Conservation (phyloP, 176 grass and related monocot genomes). For the Puya raimondii region DNA sequence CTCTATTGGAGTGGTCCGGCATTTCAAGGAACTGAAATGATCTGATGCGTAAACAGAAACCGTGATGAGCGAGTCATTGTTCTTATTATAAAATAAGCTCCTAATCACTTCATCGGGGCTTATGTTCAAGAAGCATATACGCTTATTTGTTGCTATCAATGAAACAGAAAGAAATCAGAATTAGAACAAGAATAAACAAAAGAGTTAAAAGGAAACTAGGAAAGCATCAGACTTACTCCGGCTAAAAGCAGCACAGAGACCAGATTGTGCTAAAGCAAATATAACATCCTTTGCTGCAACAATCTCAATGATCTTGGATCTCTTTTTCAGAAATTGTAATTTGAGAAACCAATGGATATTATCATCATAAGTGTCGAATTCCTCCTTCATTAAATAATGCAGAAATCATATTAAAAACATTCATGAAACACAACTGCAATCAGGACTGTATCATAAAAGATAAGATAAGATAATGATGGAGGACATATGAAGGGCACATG, state of each 20-base stretch:
- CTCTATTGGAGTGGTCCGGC: constrained; percentile 77
- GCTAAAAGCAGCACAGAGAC: constrained; percentile 66
- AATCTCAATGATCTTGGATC: constrained; percentile 77
- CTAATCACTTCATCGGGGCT: constrained; percentile 67
- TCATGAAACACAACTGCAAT: not conserved
- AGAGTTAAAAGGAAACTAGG: not conserved
- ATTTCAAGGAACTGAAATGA: constrained; percentile 64
- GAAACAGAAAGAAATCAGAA: constrained; percentile 26
- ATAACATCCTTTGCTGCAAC: constrained; percentile 77
- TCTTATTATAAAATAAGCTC: constrained; percentile 74
- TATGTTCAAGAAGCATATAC: constrained; percentile 84
- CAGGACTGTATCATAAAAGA: not conserved
- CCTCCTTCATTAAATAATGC: constrained; percentile 42
- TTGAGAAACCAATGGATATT: constrained; percentile 37
- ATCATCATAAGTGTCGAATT: constrained; percentile 53
- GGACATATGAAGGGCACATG: too few species aligned
- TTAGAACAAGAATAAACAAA: constrained; percentile 26
- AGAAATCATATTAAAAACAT: constrained; percentile 1
- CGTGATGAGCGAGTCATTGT: constrained; percentile 57
- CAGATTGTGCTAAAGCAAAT: constrained; percentile 64
- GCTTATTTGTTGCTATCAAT: constrained; percentile 58
- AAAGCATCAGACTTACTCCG: constrained; percentile 37
- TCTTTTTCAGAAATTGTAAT: constrained; percentile 49
- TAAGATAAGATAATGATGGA: too few species aligned
- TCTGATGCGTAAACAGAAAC: constrained; percentile 73